A percentile compares a stretch with the other conserved stretches of the same genome.
Evolutionary conservation across 2,329 filamentous ascomycete species (phyloP).

Genomic region (Diplodia seriata): DNA sequence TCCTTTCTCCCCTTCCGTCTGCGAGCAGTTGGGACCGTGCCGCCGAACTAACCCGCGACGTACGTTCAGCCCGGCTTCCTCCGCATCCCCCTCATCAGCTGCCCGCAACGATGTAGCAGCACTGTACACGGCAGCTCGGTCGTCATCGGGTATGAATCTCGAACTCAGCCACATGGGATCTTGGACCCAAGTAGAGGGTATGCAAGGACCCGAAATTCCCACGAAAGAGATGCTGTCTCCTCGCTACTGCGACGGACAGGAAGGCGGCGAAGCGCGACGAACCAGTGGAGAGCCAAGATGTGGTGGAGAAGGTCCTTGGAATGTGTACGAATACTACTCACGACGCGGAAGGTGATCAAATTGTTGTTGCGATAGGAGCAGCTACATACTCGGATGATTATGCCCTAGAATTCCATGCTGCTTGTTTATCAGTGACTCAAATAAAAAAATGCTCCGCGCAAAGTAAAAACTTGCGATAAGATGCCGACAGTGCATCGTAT

Average conservation of each 20-base stretch:
- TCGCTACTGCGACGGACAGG: neutral
- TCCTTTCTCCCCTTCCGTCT: too few relatives aligned
- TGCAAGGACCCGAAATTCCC: neutral
- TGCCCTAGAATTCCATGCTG: too few relatives aligned
- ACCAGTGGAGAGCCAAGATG: neutral
- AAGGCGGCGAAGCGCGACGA: neutral
- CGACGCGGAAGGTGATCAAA: neutral
- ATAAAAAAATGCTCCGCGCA: neutral
- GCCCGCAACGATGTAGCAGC: neutral
- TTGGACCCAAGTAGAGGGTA: neutral
- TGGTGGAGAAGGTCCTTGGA: neutral
- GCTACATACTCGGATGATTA: too few relatives aligned
- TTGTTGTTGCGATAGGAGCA: too few relatives aligned
- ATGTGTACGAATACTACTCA: neutral
- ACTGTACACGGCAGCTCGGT: neutral
- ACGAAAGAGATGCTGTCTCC: neutral
- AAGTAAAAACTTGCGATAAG: too few relatives aligned
- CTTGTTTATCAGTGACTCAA: neutral
- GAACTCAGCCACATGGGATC: slow-evolving; percentile 7
- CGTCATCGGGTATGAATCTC: neutral
- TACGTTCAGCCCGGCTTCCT: neutral
- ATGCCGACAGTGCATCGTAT: too few relatives aligned
- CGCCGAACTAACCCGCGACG: neutral
- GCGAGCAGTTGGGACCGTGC: neutral
- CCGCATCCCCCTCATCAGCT: neutral